These are phyloP conservation scores for Tagetes erecta DNA, from an alignment of 129 eudicot species.

Conservation along the genomic window DNA sequence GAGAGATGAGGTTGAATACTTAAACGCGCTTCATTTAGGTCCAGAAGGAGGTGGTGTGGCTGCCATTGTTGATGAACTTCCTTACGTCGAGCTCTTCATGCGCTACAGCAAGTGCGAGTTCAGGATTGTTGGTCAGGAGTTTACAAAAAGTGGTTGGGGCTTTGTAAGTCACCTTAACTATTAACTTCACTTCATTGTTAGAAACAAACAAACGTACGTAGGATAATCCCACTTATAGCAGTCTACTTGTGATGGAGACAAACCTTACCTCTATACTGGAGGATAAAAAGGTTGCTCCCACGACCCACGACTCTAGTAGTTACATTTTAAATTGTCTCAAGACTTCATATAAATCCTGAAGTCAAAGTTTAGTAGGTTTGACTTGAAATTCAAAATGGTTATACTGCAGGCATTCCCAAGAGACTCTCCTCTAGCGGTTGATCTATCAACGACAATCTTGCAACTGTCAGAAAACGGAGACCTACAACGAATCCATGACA, in stretches of 20 bases:
- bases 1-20: conserved; percentile 49
- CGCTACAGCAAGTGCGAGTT: conserved; percentile 48
- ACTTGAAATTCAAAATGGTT: not conserved
- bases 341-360: no score
- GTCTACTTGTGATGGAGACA: no score
- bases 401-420: conserved; percentile 49
- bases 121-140: conserved; percentile 62
- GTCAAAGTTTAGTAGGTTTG: not conserved
- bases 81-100: conserved; percentile 65
- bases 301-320: no score
- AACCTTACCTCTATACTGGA: no score
- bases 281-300: no score
- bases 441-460: conserved; percentile 56
- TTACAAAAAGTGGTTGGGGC: conserved; percentile 83
- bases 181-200: not conserved
- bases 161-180: conserved; percentile 48
- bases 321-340: no score
- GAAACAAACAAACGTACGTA: no score
- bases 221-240: no score
- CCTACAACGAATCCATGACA: conserved; percentile 50
- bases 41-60: conserved; percentile 68
- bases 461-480: conserved; percentile 59
- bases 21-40: conserved; percentile 48
- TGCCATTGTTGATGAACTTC: conserved; percentile 73
- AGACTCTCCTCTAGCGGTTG: conserved; percentile 59